Percentiles rank a stretch among this genome's conserved stretches.
phyloP scores from a whole-genome alignment of 2,329 filamentous ascomycete genomes.

The Penicillium sclerotigenum region DNA sequence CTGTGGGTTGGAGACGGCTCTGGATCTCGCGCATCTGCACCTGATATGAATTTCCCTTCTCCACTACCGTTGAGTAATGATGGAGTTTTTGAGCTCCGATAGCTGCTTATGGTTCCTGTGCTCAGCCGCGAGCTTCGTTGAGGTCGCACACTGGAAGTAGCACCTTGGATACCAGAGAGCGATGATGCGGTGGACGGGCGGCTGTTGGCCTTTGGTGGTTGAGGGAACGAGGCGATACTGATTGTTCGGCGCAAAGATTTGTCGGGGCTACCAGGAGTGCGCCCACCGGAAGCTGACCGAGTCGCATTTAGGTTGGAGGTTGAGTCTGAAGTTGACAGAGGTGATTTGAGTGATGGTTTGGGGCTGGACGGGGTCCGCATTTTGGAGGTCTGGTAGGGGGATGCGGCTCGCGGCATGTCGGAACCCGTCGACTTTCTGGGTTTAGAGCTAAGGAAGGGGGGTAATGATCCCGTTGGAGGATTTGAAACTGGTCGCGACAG shows the following conservation, averaged over 20 bases:
- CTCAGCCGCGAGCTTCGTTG: conserved; percentile 58
- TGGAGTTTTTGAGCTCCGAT: conserved; percentile 55
- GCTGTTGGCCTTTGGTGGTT: conserved; percentile 70
- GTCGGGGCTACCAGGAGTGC: conserved; percentile 52
- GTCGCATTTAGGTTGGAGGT: conserved; percentile 56
- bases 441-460: conserved; percentile 70
- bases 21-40: conserved; percentile 62
- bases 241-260: conserved; percentile 80
- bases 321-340: conserved; percentile 46
- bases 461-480: conserved; percentile 68
- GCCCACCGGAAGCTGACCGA: conserved; percentile 55
- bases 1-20: conserved; percentile 85
- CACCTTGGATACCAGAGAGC: conserved; percentile 36
- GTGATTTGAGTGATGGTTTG: conserved; percentile 51
- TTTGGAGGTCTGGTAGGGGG: conserved; percentile 48
- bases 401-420: conserved; percentile 44
- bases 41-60: conserved; percentile 70
- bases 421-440: conserved; percentile 63
- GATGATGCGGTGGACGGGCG: conserved; percentile 60
- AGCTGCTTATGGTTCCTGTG: conserved; percentile 52
- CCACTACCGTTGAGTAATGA: conserved; percentile 76
- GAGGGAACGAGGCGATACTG: conserved; percentile 91
- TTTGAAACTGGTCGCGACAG: conserved; percentile 60
- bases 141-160: conserved; percentile 43
- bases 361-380: conserved; percentile 59